phyloP scores from a whole-genome alignment of 176 grass and related monocot species.

The Metroxylon sagu region DNA sequence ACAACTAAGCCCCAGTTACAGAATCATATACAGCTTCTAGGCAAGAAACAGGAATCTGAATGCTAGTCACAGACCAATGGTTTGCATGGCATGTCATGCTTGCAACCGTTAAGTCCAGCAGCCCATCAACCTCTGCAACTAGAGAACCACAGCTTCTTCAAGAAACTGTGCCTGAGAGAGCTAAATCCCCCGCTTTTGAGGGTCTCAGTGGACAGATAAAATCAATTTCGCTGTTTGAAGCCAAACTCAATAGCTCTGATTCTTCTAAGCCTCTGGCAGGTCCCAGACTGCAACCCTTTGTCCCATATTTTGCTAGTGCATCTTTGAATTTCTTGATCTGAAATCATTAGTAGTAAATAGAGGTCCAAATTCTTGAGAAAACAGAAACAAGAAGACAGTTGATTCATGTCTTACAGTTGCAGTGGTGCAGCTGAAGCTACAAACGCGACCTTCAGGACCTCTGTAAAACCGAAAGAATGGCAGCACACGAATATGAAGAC shows the following conservation, averaged over 20 bases:
- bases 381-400: neutral
- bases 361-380: too few species aligned
- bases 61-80: too few species aligned
- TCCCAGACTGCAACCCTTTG: conserved; percentile 10
- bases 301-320: conserved; percentile 45
- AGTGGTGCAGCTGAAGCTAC: conserved; percentile 72
- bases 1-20: too few species aligned
- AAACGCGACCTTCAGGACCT: conserved; percentile 37
- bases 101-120: too few species aligned
- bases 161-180: neutral
- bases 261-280: conserved; percentile 30
- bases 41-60: too few species aligned
- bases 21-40: too few species aligned
- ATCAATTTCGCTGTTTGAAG: conserved; percentile 13
- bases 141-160: neutral
- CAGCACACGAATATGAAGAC: conserved; percentile 29
- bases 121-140: neutral
- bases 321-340: conserved; percentile 61
- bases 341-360: neutral
- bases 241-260: conserved; percentile 19
- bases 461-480: conserved; percentile 50
- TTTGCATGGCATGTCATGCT: too few species aligned
- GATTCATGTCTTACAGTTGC: conserved; percentile 29
- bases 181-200: neutral
- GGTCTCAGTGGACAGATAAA: conserved; percentile 8